Evolutionary conservation across 169 alveolate species (phyloP).

Genomic region (Eimeria nieschulzi): DNA sequence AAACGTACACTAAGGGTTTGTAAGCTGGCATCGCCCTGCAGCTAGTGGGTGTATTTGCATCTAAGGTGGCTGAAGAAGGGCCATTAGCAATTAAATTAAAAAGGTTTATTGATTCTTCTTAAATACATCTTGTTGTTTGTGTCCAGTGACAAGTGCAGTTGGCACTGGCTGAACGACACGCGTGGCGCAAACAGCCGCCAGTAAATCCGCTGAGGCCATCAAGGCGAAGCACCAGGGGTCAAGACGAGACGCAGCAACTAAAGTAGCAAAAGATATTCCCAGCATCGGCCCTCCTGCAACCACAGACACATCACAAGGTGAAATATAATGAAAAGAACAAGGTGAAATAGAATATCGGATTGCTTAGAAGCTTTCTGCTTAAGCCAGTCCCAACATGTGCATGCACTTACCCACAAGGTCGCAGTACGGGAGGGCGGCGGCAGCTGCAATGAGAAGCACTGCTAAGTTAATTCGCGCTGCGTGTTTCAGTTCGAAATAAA

Average conservation of each 20-base stretch:
- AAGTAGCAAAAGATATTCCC: slow-evolving; percentile 46
- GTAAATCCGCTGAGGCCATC: slow-evolving; percentile 27
- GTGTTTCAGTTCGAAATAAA: slow-evolving; percentile 30
- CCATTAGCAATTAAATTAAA: too few relatives aligned
- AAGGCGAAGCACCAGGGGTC: slow-evolving; percentile 59
- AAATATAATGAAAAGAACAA: too few relatives aligned
- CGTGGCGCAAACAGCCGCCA: slow-evolving; percentile 55
- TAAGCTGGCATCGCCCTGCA: too few relatives aligned
- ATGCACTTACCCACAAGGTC: slow-evolving; percentile 35
- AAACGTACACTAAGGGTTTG: too few relatives aligned
- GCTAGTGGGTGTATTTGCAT: too few relatives aligned
- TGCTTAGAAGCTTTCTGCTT: too few relatives aligned
- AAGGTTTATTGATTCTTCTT: not conserved
- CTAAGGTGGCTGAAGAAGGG: too few relatives aligned
- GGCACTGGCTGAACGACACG: slow-evolving; percentile 2
- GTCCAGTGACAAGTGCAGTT: not conserved
- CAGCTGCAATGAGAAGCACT: slow-evolving; percentile 51
- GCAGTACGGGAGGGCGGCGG: slow-evolving; percentile 61
- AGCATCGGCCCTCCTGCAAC: slow-evolving; percentile 66
- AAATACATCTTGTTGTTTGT: not conserved
- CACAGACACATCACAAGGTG: not conserved
- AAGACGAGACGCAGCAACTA: slow-evolving; percentile 47
- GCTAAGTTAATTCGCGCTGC: slow-evolving; percentile 24
- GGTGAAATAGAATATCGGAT: too few relatives aligned
- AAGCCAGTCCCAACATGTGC: too few relatives aligned